phyloP scores from a whole-genome alignment of 169 alveolate species.

The Plasmodium coatneyi region DNA sequence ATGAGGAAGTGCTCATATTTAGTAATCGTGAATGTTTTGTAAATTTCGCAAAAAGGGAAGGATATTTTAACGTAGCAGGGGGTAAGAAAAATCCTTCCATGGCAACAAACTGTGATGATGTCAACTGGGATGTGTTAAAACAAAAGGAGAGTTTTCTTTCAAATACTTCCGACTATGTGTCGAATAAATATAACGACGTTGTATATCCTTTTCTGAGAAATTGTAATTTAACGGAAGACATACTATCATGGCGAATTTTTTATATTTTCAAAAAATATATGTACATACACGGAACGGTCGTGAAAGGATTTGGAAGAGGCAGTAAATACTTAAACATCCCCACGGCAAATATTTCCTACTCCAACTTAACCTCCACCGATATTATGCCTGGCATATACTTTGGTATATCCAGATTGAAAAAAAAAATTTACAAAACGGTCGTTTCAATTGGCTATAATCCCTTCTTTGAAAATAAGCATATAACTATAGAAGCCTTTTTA shows the following conservation, averaged over 20 bases:
- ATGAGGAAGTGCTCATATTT: constrained; percentile 21
- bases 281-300: constrained; percentile 58
- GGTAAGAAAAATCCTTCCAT: constrained; percentile 19
- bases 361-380: constrained; percentile 41
- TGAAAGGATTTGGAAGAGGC: constrained; percentile 72
- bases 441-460: constrained; percentile 73
- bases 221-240: constrained; percentile 66
- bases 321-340: constrained; percentile 69
- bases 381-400: constrained; percentile 74
- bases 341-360: constrained; percentile 53
- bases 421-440: constrained; percentile 62
- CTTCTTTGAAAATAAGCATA: constrained; percentile 60
- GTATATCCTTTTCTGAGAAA: constrained; percentile 58
- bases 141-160: not conserved
- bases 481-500: constrained; percentile 63
- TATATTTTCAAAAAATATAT: constrained; percentile 57
- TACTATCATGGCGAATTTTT: constrained; percentile 67
- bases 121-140: not conserved
- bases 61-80: constrained; percentile 17
- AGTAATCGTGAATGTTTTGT: constrained; percentile 56
- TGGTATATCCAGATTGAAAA: constrained; percentile 48
- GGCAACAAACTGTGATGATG: not conserved
- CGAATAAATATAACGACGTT: constrained; percentile 60
- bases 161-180: not conserved
- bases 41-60: constrained; percentile 11